Evolutionary conservation across 805 yeast species (phyloP).

Genomic region (Metschnikowia chrysomelidarum): DNA sequence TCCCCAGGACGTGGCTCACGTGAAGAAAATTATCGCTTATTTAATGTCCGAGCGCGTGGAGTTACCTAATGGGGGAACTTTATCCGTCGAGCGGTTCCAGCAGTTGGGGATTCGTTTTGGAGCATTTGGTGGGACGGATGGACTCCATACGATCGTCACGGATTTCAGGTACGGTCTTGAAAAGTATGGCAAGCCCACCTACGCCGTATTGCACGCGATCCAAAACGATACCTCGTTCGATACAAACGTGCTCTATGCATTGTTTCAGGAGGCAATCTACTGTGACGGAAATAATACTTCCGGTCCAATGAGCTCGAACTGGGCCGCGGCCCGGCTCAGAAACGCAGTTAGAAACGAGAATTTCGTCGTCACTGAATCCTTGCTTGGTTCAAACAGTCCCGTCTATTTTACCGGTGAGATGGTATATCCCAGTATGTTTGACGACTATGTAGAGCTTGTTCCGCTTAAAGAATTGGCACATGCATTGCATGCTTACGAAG

Average conservation of each 20-base stretch:
- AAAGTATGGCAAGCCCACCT: constrained; percentile 36
- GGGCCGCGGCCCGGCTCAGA: constrained; percentile 50
- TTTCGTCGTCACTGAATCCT: constrained; percentile 22
- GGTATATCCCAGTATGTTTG: constrained; percentile 51
- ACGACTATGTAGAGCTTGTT: constrained; percentile 45
- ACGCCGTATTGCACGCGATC: constrained; percentile 31
- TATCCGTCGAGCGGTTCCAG: constrained; percentile 52
- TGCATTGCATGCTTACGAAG: constrained; percentile 29
- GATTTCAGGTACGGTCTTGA: constrained; percentile 40
- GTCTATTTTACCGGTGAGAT: constrained; percentile 54
- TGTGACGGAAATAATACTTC: constrained; percentile 32
- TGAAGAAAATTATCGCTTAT: constrained; percentile 36
- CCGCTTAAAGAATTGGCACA: constrained; percentile 41
- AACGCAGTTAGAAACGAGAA: constrained; percentile 22
- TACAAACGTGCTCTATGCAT: constrained; percentile 52
- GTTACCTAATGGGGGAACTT: constrained; percentile 51
- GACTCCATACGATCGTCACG: constrained; percentile 43
- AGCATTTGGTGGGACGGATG: constrained; percentile 48
- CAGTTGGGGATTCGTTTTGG: constrained; percentile 54
- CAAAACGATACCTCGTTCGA: constrained; percentile 44
- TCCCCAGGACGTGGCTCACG: constrained; percentile 44
- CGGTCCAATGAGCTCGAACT: constrained; percentile 26
- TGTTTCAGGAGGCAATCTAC: constrained; percentile 60
- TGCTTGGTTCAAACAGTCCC: constrained; percentile 14
- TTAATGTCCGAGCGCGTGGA: constrained; percentile 27